Evolutionary conservation across 495 filamentous ascomycete species (phyloP).

Genomic region (Penicillium verhagenii): DNA sequence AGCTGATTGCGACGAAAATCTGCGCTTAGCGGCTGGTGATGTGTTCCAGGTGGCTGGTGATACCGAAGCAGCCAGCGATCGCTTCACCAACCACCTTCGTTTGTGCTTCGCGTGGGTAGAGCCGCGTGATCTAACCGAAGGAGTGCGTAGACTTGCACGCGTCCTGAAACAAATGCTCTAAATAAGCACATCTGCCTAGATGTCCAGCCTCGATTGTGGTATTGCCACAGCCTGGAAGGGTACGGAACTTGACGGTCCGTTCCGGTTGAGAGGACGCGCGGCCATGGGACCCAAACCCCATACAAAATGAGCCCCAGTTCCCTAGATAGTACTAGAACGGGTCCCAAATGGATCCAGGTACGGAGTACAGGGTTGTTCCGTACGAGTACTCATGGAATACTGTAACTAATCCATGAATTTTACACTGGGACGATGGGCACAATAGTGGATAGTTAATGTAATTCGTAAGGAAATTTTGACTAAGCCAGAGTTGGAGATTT

Average conservation of each 20-base stretch:
- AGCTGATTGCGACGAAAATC: slow-evolving; percentile 54
- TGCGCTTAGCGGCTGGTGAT: slow-evolving; percentile 62
- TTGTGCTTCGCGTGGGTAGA: slow-evolving; percentile 78
- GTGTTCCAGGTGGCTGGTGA: slow-evolving; percentile 68
- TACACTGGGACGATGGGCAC: neutral
- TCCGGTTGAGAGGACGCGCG: slow-evolving; percentile 14
- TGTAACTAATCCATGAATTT: neutral
- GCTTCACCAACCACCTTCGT: slow-evolving; percentile 57
- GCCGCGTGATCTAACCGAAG: slow-evolving; percentile 64
- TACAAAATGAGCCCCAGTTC: neutral
- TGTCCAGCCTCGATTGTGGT: neutral
- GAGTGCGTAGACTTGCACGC: slow-evolving; percentile 58
- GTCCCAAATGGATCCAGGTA: neutral
- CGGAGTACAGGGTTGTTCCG: no score
- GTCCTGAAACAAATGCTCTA: slow-evolving; percentile 21
- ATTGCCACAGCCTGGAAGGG: neutral
- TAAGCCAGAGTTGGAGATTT: no score
- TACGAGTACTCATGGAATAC: no score
- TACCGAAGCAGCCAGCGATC: slow-evolving; percentile 29
- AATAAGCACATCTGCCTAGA: neutral
- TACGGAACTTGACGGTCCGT: slow-evolving; percentile 8
- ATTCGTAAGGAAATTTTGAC: no score
- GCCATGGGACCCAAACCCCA: neutral
- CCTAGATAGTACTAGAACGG: neutral
- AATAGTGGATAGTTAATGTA: no score